phyloP scores from a whole-genome alignment of 345 rosid genomes.

The Abelmoschus esculentus region DNA sequence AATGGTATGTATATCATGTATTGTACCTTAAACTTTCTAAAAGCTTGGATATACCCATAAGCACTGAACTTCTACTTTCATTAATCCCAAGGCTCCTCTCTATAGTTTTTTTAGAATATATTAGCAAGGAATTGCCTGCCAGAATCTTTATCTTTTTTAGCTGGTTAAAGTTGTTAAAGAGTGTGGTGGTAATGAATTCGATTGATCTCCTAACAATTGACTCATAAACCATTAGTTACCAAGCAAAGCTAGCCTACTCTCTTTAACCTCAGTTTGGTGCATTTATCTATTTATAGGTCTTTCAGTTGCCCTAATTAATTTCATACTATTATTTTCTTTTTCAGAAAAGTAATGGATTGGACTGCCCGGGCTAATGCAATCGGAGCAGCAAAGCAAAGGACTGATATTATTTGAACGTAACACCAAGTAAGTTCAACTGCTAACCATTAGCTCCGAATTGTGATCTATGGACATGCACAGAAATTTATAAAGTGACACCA shows the following conservation, averaged over 20 bases:
- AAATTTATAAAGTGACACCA: conserved; percentile 41
- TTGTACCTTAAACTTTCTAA: conserved; percentile 47
- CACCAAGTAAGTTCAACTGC: conserved; percentile 15
- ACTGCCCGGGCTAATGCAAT: conserved; percentile 19
- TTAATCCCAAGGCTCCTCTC: conserved; percentile 32
- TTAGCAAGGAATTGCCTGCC: neutral
- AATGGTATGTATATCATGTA: conserved; percentile 33
- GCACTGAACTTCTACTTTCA: conserved; percentile 28
- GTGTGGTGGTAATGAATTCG: neutral
- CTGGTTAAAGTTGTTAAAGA: conserved; percentile 8
- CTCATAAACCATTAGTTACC: neutral
- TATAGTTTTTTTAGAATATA: conserved; percentile 15
- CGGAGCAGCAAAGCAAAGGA: neutral
- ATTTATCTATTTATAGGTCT: neutral
- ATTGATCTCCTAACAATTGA: conserved; percentile 15
- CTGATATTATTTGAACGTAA: neutral
- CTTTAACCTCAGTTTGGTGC: neutral
- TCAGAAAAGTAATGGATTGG: neutral
- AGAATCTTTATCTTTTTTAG: conserved; percentile 1
- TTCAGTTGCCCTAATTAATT: neutral
- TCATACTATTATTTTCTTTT: neutral
- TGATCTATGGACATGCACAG: conserved; percentile 29
- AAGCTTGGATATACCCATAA: conserved; percentile 43
- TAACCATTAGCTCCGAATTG: neutral
- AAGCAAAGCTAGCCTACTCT: neutral